A percentile compares a stretch with the other conserved stretches of the same genome.
Evolutionary conservation across 176 grass and related monocot genomes (phyloP).

Genomic region (Raddia guianensis): DNA sequence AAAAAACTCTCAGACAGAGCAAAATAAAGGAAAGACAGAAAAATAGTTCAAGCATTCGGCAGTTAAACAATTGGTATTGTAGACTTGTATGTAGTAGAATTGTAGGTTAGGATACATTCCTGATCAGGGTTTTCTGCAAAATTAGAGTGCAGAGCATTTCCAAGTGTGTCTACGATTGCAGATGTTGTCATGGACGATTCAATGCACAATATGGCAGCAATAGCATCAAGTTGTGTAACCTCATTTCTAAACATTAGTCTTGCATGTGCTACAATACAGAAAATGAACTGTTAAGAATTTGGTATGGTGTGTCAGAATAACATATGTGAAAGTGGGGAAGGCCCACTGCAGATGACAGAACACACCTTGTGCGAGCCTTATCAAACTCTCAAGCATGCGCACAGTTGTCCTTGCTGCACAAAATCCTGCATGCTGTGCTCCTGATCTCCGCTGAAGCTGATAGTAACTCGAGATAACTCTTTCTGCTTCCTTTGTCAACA

Average conservation of each 20-base stretch:
- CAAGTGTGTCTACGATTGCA: slow-evolving; percentile 65
- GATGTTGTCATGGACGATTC: slow-evolving; percentile 94
- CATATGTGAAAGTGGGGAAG: slow-evolving; percentile 3
- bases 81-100: neutral
- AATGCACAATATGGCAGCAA: slow-evolving; percentile 88
- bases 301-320: slow-evolving; percentile 1
- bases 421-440: slow-evolving; percentile 68
- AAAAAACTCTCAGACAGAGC: neutral
- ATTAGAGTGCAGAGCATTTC: slow-evolving; percentile 77
- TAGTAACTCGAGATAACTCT: slow-evolving; percentile 83
- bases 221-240: slow-evolving; percentile 68
- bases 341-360: slow-evolving; percentile 2
- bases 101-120: slow-evolving; percentile 79
- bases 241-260: slow-evolving; percentile 92
- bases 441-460: slow-evolving; percentile 84
- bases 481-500: slow-evolving; percentile 86
- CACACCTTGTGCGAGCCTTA: slow-evolving; percentile 88
- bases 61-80: slow-evolving; percentile 7
- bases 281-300: slow-evolving; percentile 33
- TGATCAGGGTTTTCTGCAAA: slow-evolving; percentile 83
- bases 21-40: slow-evolving; percentile 15
- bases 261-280: slow-evolving; percentile 72
- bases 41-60: slow-evolving; percentile 11
- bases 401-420: slow-evolving; percentile 90
- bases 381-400: slow-evolving; percentile 97